A percentile compares a stretch with the other conserved stretches of the same genome.
Conservation (phyloP, 2,329 filamentous ascomycete species). For the Colletotrichum echinochloae region DNA sequence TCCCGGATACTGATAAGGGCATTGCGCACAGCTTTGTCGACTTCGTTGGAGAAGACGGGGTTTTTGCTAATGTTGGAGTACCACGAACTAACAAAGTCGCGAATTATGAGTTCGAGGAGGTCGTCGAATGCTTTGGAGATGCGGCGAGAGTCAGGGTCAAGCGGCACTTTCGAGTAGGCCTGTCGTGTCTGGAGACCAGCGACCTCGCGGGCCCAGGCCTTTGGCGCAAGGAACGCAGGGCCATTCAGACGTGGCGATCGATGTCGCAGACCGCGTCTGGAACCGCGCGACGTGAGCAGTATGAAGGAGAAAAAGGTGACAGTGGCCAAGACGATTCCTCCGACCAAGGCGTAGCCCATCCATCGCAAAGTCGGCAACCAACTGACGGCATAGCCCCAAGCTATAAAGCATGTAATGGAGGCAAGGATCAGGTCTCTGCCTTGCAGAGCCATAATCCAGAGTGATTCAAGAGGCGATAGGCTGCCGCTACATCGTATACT, state of each 20-base stretch:
- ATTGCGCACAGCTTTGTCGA: constrained; percentile 82
- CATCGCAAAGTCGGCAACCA: constrained; percentile 88
- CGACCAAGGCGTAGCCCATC: constrained; percentile 84
- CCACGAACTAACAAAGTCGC: constrained; percentile 91
- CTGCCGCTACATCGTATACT: constrained; percentile 36
- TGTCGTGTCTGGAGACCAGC: constrained; percentile 73
- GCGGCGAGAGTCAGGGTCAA: constrained; percentile 81
- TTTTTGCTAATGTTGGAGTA: constrained; percentile 87
- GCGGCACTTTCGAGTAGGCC: constrained; percentile 73
- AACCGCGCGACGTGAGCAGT: constrained; percentile 70
- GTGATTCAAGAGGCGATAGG: constrained; percentile 12
- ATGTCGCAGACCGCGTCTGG: constrained; percentile 54
- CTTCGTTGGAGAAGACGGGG: constrained; percentile 84
- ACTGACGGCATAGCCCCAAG: constrained; percentile 87
- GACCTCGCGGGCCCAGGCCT: constrained; percentile 78
- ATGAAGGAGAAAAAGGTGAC: constrained; percentile 69
- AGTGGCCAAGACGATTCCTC: constrained; percentile 71
- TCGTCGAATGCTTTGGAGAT: constrained; percentile 85
- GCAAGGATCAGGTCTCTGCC: constrained; percentile 78
- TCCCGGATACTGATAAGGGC: constrained; percentile 79
- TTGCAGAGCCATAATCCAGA: constrained; percentile 74
- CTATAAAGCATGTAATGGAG: constrained; percentile 78
- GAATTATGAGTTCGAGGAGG: constrained; percentile 79
- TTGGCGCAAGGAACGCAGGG: constrained; percentile 70
- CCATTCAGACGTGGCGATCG: constrained; percentile 57